These are phyloP conservation scores for Lactifluus echinatus DNA, from an alignment of 768 basidiomycete genomes.

Conservation along the genomic window DNA sequence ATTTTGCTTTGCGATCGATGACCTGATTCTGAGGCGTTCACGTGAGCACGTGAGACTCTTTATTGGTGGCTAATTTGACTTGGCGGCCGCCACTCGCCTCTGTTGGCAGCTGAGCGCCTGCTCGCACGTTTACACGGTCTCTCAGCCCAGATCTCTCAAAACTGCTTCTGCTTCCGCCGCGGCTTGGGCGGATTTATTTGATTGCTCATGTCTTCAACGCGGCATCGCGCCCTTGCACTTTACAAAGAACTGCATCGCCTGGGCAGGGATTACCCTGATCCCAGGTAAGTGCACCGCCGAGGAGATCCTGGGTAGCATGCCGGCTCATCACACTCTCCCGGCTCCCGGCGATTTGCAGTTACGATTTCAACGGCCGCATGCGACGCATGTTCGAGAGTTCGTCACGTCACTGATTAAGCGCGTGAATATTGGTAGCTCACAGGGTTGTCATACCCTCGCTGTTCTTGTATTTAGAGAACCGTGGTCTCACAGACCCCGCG, in stretches of 20 bases:
- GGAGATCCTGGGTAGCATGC: too few species aligned
- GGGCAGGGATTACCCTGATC: constrained; percentile 76
- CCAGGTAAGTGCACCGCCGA: constrained; percentile 46
- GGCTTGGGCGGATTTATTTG: too few species aligned
- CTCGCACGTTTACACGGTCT: background rate
- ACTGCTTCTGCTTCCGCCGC: too few species aligned
- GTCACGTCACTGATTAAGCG: constrained; percentile 20
- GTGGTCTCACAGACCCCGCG: constrained; percentile 48
- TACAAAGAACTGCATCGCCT: constrained; percentile 81
- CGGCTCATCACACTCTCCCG: too few species aligned
- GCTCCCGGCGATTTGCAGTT: too few species aligned
- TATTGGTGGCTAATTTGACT: background rate
- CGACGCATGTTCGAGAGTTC: constrained; percentile 67
- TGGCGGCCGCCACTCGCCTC: too few species aligned
- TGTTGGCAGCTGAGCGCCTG: background rate
- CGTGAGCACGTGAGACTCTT: background rate
- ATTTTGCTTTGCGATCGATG: too few species aligned
- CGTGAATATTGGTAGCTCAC: background rate
- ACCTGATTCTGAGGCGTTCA: background rate
- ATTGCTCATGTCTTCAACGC: constrained; percentile 30
- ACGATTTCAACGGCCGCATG: constrained; percentile 69
- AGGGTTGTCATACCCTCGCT: background rate
- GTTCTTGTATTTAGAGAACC: constrained; percentile 46
- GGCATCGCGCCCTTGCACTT: constrained; percentile 57
- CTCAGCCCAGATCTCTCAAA: background rate